phyloP scores from a whole-genome alignment of 2,329 filamentous ascomycete species.

The Capronia coronata region DNA sequence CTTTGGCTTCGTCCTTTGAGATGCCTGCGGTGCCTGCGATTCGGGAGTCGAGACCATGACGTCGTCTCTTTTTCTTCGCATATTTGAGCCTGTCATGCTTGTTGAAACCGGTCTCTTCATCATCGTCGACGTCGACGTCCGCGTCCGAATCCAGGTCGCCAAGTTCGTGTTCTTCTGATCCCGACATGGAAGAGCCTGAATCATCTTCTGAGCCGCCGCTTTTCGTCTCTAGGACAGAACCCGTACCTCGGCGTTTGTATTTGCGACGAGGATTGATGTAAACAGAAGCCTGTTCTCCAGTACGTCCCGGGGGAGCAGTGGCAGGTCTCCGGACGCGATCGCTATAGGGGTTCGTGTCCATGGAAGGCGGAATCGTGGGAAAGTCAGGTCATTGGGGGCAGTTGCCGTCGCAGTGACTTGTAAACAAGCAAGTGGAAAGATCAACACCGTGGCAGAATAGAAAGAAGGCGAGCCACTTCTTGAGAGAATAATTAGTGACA shows the following conservation, averaged over 20 bases:
- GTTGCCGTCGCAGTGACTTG: background rate
- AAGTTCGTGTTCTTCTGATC: constrained; percentile 52
- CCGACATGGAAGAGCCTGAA: constrained; percentile 36
- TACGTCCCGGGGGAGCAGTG: constrained; percentile 8
- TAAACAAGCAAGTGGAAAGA: background rate
- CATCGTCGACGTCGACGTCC: constrained; percentile 73
- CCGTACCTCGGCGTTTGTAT: constrained; percentile 26
- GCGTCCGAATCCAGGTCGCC: constrained; percentile 59
- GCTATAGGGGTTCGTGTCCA: constrained; percentile 22
- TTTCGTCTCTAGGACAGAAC: constrained; percentile 22
- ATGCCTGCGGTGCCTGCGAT: constrained; percentile 52
- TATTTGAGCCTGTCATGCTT: constrained; percentile 63
- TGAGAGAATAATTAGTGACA: no score
- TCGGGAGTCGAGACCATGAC: constrained; percentile 63
- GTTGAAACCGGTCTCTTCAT: constrained; percentile 85
- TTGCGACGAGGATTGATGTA: constrained; percentile 28
- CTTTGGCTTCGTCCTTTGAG: constrained; percentile 60
- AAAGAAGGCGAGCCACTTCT: no score
- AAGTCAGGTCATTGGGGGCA: background rate
- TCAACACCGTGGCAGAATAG: background rate
- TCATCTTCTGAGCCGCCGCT: constrained; percentile 25
- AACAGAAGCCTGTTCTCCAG: constrained; percentile 10
- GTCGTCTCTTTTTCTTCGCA: constrained; percentile 59
- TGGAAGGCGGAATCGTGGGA: constrained; percentile 7
- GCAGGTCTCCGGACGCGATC: constrained; percentile 16